Evolutionary conservation across 352 stramenopile species (phyloP).

Genomic region (Globisporangium paroecandrum): DNA sequence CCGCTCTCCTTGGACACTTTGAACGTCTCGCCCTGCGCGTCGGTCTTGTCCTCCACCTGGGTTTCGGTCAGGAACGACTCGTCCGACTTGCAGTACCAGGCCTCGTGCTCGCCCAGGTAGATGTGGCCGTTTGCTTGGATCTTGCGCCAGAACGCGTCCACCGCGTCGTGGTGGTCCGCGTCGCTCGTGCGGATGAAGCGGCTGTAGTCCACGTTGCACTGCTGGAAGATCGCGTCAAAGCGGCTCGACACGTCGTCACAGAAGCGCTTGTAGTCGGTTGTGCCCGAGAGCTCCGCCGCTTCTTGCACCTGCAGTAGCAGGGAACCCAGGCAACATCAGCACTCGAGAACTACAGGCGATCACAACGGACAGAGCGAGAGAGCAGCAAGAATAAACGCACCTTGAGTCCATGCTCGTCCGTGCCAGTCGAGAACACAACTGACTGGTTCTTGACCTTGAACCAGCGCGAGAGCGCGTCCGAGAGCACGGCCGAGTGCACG

Average conservation of each 20-base stretch:
- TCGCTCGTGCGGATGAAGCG: conserved; percentile 98
- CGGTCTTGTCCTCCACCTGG: conserved; percentile 89
- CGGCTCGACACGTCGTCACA: conserved; percentile 89
- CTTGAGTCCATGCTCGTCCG: conserved; percentile 97
- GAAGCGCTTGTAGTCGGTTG: conserved; percentile 85
- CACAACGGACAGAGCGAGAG: background rate
- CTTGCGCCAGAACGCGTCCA: conserved; percentile 89
- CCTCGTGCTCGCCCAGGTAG: conserved; percentile 96
- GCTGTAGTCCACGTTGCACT: conserved; percentile 91
- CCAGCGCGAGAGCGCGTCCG: conserved; percentile 83
- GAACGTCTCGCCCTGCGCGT: conserved; percentile 26
- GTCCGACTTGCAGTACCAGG: conserved; percentile 99
- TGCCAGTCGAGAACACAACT: conserved; percentile 95
- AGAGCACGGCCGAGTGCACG: conserved; percentile 95
- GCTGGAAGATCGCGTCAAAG: conserved; percentile 89
- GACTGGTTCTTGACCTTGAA: conserved; percentile 44
- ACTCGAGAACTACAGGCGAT: background rate
- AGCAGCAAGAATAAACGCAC: background rate
- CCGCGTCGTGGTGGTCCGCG: conserved; percentile 87
- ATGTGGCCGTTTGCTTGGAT: conserved; percentile 93
- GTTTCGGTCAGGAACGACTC: conserved; percentile 98
- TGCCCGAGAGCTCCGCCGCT: conserved; percentile 84
- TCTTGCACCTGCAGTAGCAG: conserved; percentile 84
- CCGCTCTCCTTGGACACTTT: conserved; percentile 90
- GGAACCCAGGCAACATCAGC: background rate